These are phyloP conservation scores for Kalmusia sp. DNA, from an alignment of 2,329 filamentous ascomycete genomes.

Conservation along the genomic window DNA sequence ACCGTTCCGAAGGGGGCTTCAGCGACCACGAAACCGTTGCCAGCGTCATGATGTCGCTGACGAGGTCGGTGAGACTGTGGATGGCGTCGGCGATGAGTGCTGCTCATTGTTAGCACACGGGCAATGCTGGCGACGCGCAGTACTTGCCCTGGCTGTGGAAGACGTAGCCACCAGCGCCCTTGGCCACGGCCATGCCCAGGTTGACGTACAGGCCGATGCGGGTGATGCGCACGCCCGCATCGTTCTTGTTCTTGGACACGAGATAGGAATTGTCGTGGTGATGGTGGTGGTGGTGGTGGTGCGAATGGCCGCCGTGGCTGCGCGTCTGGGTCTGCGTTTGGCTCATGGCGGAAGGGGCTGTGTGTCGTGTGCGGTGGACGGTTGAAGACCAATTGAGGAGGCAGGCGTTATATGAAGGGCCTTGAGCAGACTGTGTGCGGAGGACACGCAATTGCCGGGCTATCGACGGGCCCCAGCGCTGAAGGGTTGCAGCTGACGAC, in stretches of 20 bases:
- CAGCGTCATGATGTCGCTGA: constrained; percentile 92
- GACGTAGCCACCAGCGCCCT: constrained; percentile 88
- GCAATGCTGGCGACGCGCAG: not conserved
- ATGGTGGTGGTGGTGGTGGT: constrained; percentile 72
- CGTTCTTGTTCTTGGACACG: constrained; percentile 81
- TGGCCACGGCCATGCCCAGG: constrained; percentile 90
- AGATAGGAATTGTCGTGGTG: constrained; percentile 87
- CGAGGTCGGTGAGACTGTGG: constrained; percentile 93
- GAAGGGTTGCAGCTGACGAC: constrained; percentile 24
- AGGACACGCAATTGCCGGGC: constrained; percentile 38
- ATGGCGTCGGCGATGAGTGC: constrained; percentile 92
- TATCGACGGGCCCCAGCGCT: constrained; percentile 16
- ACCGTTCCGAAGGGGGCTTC: constrained; percentile 80
- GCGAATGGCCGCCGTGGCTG: constrained; percentile 53
- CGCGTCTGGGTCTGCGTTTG: constrained; percentile 35
- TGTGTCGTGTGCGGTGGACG: constrained; percentile 40
- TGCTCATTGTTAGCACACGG: constrained; percentile 31
- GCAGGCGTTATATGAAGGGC: not conserved
- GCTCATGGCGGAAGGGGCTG: constrained; percentile 39
- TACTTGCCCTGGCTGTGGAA: constrained; percentile 81
- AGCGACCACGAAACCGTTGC: constrained; percentile 94
- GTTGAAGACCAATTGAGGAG: constrained; percentile 41
- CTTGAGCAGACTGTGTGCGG: constrained; percentile 28
- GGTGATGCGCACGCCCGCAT: constrained; percentile 93
- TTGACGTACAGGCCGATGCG: constrained; percentile 88